Percentiles rank a stretch among this genome's conserved stretches.
Conservation (phyloP, 2,329 filamentous ascomycete genomes). For the Neodidymelliopsis sp. region DNA sequence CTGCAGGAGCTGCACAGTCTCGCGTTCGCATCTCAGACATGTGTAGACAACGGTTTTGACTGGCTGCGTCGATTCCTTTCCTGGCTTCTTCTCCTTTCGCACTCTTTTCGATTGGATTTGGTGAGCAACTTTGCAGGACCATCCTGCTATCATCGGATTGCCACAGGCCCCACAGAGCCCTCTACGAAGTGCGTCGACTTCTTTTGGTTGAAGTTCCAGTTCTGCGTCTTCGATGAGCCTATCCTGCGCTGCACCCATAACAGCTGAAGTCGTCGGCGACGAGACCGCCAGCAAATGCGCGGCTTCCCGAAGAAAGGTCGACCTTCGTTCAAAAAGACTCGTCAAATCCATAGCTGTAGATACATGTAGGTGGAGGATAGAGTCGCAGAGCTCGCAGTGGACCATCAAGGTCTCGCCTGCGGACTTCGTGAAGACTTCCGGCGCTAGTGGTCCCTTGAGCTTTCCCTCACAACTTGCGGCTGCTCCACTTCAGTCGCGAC, state of each 20-base stretch:
- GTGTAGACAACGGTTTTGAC: slow-evolving; percentile 34
- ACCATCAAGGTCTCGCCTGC: slow-evolving; percentile 20
- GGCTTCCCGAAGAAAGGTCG: slow-evolving; percentile 45
- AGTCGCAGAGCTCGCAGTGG: slow-evolving; percentile 18
- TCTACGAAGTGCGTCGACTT: slow-evolving; percentile 39
- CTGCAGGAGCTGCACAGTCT: slow-evolving; percentile 35
- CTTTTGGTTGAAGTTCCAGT: slow-evolving; percentile 34
- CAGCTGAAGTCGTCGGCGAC: slow-evolving; percentile 45
- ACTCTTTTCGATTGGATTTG: neutral
- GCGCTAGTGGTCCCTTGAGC: slow-evolving; percentile 33
- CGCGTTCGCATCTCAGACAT: slow-evolving; percentile 44
- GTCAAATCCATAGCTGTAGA: slow-evolving; percentile 27
- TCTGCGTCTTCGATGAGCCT: slow-evolving; percentile 40
- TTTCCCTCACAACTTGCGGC: slow-evolving; percentile 7
- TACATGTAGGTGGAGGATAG: slow-evolving; percentile 15
- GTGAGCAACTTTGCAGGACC: slow-evolving; percentile 38
- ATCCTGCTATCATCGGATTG: slow-evolving; percentile 47
- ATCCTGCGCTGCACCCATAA: slow-evolving; percentile 39
- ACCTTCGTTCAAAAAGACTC: slow-evolving; percentile 29
- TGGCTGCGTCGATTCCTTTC: slow-evolving; percentile 14
- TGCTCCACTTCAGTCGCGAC: slow-evolving; percentile 3
- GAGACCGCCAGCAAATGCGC: slow-evolving; percentile 40
- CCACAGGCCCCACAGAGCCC: slow-evolving; percentile 50
- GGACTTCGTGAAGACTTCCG: slow-evolving; percentile 26
- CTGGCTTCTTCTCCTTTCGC: slow-evolving; percentile 10